phyloP scores from a whole-genome alignment of 2,329 filamentous ascomycete genomes.

The Fusarium anguioides region DNA sequence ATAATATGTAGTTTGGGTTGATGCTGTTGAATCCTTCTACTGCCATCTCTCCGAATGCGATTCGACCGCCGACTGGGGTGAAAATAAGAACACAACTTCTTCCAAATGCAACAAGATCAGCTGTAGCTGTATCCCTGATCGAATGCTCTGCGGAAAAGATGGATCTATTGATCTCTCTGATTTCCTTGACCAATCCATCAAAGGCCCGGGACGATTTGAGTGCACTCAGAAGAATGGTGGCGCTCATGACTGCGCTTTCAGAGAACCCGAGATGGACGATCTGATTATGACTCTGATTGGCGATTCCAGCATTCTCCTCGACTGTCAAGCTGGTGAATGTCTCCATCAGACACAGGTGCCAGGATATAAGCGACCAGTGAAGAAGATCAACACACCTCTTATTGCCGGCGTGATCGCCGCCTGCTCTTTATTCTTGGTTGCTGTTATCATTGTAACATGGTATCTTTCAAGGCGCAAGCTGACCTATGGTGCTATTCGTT shows the following conservation, averaged over 20 bases:
- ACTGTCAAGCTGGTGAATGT: conserved; percentile 90
- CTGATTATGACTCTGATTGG: conserved; percentile 91
- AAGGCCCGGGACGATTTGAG: conserved; percentile 86
- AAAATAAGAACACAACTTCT: conserved; percentile 79
- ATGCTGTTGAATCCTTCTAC: conserved; percentile 94
- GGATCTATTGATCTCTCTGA: conserved; percentile 93
- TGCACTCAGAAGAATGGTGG: conserved; percentile 75
- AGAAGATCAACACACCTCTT: conserved; percentile 95
- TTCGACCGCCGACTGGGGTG: conserved; percentile 75
- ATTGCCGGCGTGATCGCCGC: conserved; percentile 94
- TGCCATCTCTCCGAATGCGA: conserved; percentile 86
- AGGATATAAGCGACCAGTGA: conserved; percentile 87
- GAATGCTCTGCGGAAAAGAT: conserved; percentile 93
- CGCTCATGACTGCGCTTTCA: conserved; percentile 79
- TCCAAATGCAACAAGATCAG: conserved; percentile 88
- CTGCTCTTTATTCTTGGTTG: conserved; percentile 88
- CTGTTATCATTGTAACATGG: conserved; percentile 84
- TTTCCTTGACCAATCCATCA: conserved; percentile 84
- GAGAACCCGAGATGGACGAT: conserved; percentile 91
- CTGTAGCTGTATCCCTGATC: conserved; percentile 88
- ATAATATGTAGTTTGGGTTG: conserved; percentile 83
- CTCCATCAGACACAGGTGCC: conserved; percentile 92
- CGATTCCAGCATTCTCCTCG: conserved; percentile 86
- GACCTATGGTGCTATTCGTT: conserved; percentile 77
- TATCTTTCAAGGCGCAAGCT: conserved; percentile 82